Base-by-base conservation (phyloP, 2,329 filamentous ascomycete species). In the Aureobasidium vineae region DNA sequence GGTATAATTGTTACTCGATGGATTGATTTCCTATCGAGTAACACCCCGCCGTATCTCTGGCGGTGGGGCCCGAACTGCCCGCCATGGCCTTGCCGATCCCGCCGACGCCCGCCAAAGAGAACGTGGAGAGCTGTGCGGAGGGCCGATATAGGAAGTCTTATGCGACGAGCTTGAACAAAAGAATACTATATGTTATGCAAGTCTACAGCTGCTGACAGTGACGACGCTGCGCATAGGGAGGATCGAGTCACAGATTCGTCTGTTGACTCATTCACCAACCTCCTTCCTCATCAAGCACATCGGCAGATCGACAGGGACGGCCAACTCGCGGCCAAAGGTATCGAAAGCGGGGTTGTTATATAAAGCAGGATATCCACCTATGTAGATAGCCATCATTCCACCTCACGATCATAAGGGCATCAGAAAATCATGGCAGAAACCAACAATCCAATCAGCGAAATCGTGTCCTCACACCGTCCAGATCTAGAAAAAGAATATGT, bases 401-500 rank as follows among this genome's bases (percentile, higher is more conserved):
- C 3, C 10, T n/a, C n/a, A n/a, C n/a, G n/a, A n/a, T n/a, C n/a
- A n/a, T n/a, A n/a, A n/a, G n/a, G n/a, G n/a, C n/a, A n/a, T n/a
- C n/a, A n/a, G n/a, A n/a, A n/a, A 26, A 60, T 33, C 10, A 60
- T 60, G 57, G n/a, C 57, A 19, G 38, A 60, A n/a, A 15, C 19
- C 8, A 13, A 36, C n/a, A 49, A 33, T 23, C 33, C 64, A 21
- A 66, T 66, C 45, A 53, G 54, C 45, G 23, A 61, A 2, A 21
- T 69, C 72, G 75, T 71, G 67, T 75, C 33, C 73, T 73, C 63
- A 72, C 74, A 76, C 75, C 79, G 70, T 70, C 79, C 76, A 69
- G 74, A 81, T 57, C 72, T 84, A 3, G 60, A 70, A 4, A n/a
- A n/a, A 2, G 73, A 74, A 0, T 86, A 85, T 70, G 81, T 87